Conservation (phyloP, 2,329 filamentous ascomycete genomes). For the Monascus ruber region DNA sequence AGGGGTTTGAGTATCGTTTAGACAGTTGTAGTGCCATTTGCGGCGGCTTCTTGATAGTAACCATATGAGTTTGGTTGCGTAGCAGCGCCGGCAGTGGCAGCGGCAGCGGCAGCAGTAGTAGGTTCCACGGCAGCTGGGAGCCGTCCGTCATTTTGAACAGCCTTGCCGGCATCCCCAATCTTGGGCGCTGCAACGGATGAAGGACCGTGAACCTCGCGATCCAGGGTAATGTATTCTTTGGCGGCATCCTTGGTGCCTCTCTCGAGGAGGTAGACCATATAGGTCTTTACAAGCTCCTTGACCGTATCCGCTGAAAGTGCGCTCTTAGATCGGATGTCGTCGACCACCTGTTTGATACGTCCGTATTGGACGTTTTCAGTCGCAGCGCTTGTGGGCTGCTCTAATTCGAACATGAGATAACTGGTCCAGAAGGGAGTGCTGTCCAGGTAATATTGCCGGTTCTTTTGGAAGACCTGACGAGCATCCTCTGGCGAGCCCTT, state of each 20-base stretch:
- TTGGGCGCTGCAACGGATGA: conserved; percentile 26
- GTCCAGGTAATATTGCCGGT: conserved; percentile 72
- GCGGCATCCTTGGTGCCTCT: conserved; percentile 72
- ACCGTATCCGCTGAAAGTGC: conserved; percentile 56
- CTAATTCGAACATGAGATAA: conserved; percentile 80
- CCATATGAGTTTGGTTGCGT: conserved; percentile 15
- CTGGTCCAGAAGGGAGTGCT: conserved; percentile 82
- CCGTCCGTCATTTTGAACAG: conserved; percentile 10
- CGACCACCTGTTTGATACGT: conserved; percentile 70
- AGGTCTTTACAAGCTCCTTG: conserved; percentile 64
- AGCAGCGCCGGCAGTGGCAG: conserved; percentile 5
- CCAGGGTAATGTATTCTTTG: conserved; percentile 72
- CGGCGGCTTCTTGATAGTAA: conserved; percentile 20
- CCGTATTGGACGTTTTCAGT: conserved; percentile 55
- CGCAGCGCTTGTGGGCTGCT: conserved; percentile 59
- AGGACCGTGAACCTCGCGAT: conserved; percentile 72
- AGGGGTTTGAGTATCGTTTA: conserved; percentile 3
- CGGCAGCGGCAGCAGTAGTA: neutral
- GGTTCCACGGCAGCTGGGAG: conserved; percentile 4
- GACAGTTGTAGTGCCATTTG: conserved; percentile 14
- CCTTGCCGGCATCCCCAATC: conserved; percentile 16
- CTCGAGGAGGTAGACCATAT: conserved; percentile 75
- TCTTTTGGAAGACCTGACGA: conserved; percentile 69
- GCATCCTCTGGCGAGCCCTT: conserved; percentile 73
- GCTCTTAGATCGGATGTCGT: conserved; percentile 62